These are phyloP conservation scores for Plasmodium ovale DNA, from an alignment of 169 alveolate species.

Conservation along the genomic window DNA sequence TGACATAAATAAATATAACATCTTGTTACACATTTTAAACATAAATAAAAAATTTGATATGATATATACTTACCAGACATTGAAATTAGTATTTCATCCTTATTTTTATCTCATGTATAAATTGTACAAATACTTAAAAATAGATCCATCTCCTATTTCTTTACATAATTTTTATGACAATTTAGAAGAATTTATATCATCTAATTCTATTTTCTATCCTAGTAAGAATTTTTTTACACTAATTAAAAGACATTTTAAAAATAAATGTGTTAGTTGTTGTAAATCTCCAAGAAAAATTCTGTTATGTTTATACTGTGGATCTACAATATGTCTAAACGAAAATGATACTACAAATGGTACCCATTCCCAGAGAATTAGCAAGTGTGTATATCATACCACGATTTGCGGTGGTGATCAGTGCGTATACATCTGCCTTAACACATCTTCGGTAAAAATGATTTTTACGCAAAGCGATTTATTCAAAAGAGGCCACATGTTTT, in stretches of 20 bases:
- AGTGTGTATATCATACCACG: constrained; percentile 62
- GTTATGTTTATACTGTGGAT: constrained; percentile 55
- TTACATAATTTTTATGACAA: constrained; percentile 65
- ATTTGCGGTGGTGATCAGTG: constrained; percentile 71
- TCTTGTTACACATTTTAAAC: constrained; percentile 38
- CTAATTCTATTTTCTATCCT: constrained; percentile 46
- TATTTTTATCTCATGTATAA: constrained; percentile 59
- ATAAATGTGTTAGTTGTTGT: constrained; percentile 48
- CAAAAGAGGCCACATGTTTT: neutral
- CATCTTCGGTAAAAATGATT: constrained; percentile 72
- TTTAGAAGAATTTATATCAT: constrained; percentile 22
- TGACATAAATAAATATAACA: constrained; percentile 41
- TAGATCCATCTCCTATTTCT: constrained; percentile 53
- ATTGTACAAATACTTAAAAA: constrained; percentile 41
- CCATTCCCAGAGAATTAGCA: constrained; percentile 47
- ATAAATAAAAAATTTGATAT: constrained; percentile 21
- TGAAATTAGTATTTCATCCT: constrained; percentile 56
- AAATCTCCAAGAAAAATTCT: constrained; percentile 39
- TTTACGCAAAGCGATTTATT: too few species aligned
- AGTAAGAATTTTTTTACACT: constrained; percentile 56
- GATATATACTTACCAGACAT: constrained; percentile 34
- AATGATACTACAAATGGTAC: constrained; percentile 19
- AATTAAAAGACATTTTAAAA: constrained; percentile 55
- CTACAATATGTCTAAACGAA: constrained; percentile 56
- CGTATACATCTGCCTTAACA: constrained; percentile 43